phyloP scores from a whole-genome alignment of 495 filamentous ascomycete genomes.

The Daldinia bambusicola region DNA sequence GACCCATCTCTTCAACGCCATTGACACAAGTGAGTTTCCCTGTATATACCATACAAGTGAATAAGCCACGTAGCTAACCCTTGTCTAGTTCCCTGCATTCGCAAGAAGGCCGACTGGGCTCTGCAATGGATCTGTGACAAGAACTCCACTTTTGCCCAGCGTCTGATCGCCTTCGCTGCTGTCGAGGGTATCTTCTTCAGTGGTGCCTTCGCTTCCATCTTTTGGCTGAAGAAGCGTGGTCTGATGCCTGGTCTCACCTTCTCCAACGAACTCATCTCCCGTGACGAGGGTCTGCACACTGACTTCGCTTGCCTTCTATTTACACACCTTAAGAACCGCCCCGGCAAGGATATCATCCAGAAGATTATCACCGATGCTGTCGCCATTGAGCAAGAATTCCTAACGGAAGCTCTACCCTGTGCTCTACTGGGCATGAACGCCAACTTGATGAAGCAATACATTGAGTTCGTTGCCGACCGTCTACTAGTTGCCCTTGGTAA shows the following conservation, averaged over 20 bases:
- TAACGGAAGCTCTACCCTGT: slow-evolving; percentile 92
- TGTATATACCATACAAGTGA: not conserved
- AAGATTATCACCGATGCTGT: slow-evolving; percentile 95
- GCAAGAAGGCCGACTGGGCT: slow-evolving; percentile 98
- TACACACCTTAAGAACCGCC: slow-evolving; percentile 92
- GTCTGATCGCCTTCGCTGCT: slow-evolving; percentile 95
- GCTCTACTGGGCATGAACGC: slow-evolving; percentile 97
- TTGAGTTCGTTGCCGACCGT: slow-evolving; percentile 98
- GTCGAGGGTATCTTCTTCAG: slow-evolving; percentile 99
- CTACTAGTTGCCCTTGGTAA: slow-evolving; percentile 92
- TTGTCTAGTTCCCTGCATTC: slow-evolving; percentile 83
- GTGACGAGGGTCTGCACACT: slow-evolving; percentile 99
- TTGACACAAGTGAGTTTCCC: slow-evolving; percentile 83
- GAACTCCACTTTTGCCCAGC: slow-evolving; percentile 92
- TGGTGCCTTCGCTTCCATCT: slow-evolving; percentile 98
- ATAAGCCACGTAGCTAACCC: slow-evolving; percentile 22
- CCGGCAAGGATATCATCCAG: slow-evolving; percentile 79
- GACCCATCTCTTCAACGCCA: slow-evolving; percentile 95
- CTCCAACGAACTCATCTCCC: slow-evolving; percentile 99
- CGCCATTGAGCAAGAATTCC: slow-evolving; percentile 94
- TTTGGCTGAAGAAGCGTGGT: slow-evolving; percentile 99
- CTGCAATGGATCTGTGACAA: slow-evolving; percentile 93
- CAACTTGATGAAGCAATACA: slow-evolving; percentile 98
- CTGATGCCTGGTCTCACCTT: slow-evolving; percentile 98
- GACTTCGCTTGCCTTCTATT: slow-evolving; percentile 98